Evolutionary conservation across 495 filamentous ascomycete species (phyloP).

Genomic region (Aspergillus campestris): DNA sequence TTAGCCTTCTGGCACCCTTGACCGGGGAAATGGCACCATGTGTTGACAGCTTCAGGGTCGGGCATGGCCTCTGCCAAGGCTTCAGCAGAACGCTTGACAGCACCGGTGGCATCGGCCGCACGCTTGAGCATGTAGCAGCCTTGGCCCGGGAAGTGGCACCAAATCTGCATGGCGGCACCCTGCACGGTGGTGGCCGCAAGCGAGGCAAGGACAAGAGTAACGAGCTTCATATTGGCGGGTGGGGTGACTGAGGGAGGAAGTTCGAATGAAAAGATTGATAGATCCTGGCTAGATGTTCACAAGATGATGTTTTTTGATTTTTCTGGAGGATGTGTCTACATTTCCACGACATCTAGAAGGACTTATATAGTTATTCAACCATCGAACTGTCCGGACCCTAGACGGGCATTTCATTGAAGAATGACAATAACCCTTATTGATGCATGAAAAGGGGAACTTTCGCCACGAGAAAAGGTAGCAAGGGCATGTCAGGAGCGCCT

Average conservation of each 20-base stretch:
- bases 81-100: slow-evolving; percentile 45
- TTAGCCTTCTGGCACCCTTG: slow-evolving; percentile 40
- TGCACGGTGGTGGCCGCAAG: slow-evolving; percentile 30
- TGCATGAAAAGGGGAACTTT: not conserved
- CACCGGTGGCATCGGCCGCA: slow-evolving; percentile 20
- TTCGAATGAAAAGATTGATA: slow-evolving; percentile 2
- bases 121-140: slow-evolving; percentile 26
- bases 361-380: too few species aligned
- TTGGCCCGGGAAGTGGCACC: slow-evolving; percentile 27
- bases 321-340: too few species aligned
- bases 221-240: slow-evolving; percentile 40
- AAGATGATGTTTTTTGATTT: too few species aligned
- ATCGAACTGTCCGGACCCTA: too few species aligned
- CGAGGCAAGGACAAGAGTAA: slow-evolving; percentile 27
- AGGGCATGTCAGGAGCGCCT: not conserved
- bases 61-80: slow-evolving; percentile 39
- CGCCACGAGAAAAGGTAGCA: not conserved
- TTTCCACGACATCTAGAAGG: too few species aligned
- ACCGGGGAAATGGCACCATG: slow-evolving; percentile 33
- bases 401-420: too few species aligned
- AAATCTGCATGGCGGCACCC: slow-evolving; percentile 26
- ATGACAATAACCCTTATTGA: slow-evolving; percentile 3
- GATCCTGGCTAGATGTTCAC: not conserved
- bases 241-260: slow-evolving; percentile 3
- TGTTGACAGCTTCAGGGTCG: slow-evolving; percentile 21